These are phyloP conservation scores for Capronia americana DNA, from an alignment of 2,329 filamentous ascomycete genomes.

Conservation along the genomic window DNA sequence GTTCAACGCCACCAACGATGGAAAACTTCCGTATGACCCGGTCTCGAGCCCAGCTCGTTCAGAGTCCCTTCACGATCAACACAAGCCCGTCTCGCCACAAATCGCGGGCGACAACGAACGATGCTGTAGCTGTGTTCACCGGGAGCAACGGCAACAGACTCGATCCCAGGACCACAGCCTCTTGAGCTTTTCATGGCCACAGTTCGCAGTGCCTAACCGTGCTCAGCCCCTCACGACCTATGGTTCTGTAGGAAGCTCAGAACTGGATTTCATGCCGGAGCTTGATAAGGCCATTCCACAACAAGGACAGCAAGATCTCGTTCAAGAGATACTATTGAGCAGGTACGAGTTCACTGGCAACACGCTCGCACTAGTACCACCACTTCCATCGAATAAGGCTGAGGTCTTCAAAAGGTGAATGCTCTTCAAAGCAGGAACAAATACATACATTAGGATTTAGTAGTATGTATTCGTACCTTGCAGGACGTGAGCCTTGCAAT, in stretches of 20 bases:
- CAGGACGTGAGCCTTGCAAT: too few species aligned
- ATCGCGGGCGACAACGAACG: too few species aligned
- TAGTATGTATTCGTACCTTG: too few species aligned
- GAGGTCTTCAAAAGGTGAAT: too few species aligned
- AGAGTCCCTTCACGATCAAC: not conserved
- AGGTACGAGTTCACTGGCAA: not conserved
- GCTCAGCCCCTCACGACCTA: not conserved
- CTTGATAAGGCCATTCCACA: not conserved
- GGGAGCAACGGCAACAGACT: too few species aligned
- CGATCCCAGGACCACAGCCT: too few species aligned
- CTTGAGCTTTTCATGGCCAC: not conserved
- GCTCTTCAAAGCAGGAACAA: too few species aligned
- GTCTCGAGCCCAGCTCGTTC: not conserved
- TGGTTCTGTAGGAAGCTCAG: not conserved
- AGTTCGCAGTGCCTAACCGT: not conserved
- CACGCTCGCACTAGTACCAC: too few species aligned
- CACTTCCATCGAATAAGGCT: too few species aligned
- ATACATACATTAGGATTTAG: too few species aligned
- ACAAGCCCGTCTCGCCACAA: not conserved
- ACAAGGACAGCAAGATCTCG: not conserved
- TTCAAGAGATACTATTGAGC: not conserved
- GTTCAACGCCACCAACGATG: not conserved
- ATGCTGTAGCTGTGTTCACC: not conserved
- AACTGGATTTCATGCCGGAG: not conserved
- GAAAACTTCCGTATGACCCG: not conserved